Conservation (phyloP, 768 basidiomycete genomes). For the Mycena leptocephala region DNA sequence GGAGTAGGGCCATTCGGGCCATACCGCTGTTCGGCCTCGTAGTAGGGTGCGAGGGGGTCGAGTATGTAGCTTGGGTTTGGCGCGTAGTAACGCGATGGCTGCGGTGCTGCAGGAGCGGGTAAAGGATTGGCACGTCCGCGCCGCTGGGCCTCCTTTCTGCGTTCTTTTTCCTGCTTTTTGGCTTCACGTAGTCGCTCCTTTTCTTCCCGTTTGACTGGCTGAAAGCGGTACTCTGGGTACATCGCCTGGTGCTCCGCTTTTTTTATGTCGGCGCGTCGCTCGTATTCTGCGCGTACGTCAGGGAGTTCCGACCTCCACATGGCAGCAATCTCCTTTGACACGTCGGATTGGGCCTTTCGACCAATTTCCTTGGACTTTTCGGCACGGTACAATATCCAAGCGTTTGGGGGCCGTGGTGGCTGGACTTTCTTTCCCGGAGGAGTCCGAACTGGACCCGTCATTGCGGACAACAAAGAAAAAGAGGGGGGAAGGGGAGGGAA, state of each 20-base stretch:
- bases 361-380: conserved; percentile 59
- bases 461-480: neutral
- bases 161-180: conserved; percentile 58
- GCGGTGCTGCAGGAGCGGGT: conserved; percentile 34
- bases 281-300: conserved; percentile 65
- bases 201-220: conserved; percentile 69
- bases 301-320: conserved; percentile 76
- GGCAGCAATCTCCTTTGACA: conserved; percentile 74
- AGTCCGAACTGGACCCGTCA: conserved; percentile 32
- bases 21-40: conserved; percentile 45
- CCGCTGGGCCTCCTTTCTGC: conserved; percentile 42
- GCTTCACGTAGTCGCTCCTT: conserved; percentile 60
- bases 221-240: conserved; percentile 74
- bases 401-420: conserved; percentile 82
- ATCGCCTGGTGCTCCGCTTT: conserved; percentile 66
- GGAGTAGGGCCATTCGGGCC: conserved; percentile 66
- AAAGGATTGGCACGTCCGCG: conserved; percentile 41
- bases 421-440: conserved; percentile 42
- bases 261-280: conserved; percentile 66
- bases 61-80: conserved; percentile 31
- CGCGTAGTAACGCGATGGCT: conserved; percentile 33
- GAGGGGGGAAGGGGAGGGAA: neutral
- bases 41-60: conserved; percentile 39
- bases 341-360: conserved; percentile 70
- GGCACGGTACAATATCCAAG: conserved; percentile 88